Base-by-base conservation (phyloP, 2,329 filamentous ascomycete genomes). In the Zymoseptoria passerinii region DNA sequence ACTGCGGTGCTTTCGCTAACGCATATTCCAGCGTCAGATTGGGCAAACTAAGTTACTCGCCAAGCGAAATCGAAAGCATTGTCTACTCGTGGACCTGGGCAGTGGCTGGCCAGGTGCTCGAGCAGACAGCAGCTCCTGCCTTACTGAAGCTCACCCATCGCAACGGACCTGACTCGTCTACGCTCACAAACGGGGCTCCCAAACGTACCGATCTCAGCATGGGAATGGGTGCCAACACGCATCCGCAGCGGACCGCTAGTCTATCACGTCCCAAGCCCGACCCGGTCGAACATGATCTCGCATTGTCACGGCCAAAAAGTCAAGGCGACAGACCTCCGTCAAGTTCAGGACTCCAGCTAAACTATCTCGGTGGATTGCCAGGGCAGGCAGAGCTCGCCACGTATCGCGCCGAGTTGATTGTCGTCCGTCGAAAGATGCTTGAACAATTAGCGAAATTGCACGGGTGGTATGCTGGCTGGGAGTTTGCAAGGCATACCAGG, bases 321-420 rank as follows among this genome's bases (percentile, higher is more conserved):
- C 50, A 56, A 23, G 51, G 58, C 28, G 58, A 62, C 44, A 63
- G 60, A 35, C 63, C 64, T 18, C 62, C 62, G 3, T 58, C 60
- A 20, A 64, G 60, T 28, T 57, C 66, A 20, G 62, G 58, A 10
- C 40, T 53, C 1, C 63, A 64, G 3, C 51, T 28, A 4, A 48
- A 52, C 18, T 60, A 62, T 23, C 52, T 55, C 3, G 57, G 53
- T 16, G 67, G 65, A 18, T 59, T 70, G 13, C 70, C 72, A 28
- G 70, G 92, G 0, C 77, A 92, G 0, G 88, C 95, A 69, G 88
- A 95, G 56, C 78, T 97, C 23, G 89, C 92, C 40, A 89, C 89
- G 50, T 84, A 85, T 60, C 82, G 92, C 67, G 92, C 90, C 5
- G 90, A 96, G 68, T 79, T 97, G 2, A 87, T 90, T 61, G 77